phyloP scores from a whole-genome alignment of 495 filamentous ascomycete genomes.

The Lophiotrema nucula region DNA sequence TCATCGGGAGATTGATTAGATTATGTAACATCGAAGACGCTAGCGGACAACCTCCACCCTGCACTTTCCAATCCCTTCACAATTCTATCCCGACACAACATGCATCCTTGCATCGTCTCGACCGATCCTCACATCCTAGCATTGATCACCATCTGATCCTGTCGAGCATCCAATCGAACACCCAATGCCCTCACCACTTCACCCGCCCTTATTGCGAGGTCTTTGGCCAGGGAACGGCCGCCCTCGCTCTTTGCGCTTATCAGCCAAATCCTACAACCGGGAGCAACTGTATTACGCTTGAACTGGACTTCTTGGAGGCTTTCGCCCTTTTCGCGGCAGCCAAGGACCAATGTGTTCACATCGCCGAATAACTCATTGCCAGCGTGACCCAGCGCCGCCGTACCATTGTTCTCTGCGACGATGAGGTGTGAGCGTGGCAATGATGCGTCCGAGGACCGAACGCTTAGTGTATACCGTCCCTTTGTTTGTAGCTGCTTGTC shows the following conservation, averaged over 20 bases:
- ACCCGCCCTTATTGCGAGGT: conserved; percentile 24
- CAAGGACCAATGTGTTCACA: conserved; percentile 20
- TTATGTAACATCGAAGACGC: too few species aligned
- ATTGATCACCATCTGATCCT: conserved; percentile 6
- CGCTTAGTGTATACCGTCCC: conserved; percentile 10
- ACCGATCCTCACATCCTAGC: conserved; percentile 29
- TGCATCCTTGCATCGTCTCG: too few species aligned
- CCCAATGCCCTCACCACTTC: conserved; percentile 15
- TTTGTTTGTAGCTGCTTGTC: conserved; percentile 26
- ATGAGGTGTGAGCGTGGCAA: conserved; percentile 6
- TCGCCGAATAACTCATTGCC: conserved; percentile 16
- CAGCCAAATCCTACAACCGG: conserved; percentile 26
- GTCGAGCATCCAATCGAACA: neutral
- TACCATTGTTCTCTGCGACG: conserved; percentile 6
- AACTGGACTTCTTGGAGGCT: conserved; percentile 30
- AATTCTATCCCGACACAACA: conserved; percentile 14
- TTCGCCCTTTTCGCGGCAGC: conserved; percentile 27
- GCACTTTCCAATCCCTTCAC: too few species aligned
- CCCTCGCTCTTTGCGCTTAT: conserved; percentile 19
- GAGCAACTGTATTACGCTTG: conserved; percentile 22
- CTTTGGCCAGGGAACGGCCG: conserved; percentile 27
- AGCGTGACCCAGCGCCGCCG: neutral
- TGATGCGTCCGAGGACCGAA: neutral
- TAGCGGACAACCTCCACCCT: too few species aligned
- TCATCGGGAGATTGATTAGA: conserved; percentile 9